These are phyloP conservation scores for Chytridium lagenaria DNA, from an alignment of 371 early-diverging fungal genomes.

Conservation along the genomic window DNA sequence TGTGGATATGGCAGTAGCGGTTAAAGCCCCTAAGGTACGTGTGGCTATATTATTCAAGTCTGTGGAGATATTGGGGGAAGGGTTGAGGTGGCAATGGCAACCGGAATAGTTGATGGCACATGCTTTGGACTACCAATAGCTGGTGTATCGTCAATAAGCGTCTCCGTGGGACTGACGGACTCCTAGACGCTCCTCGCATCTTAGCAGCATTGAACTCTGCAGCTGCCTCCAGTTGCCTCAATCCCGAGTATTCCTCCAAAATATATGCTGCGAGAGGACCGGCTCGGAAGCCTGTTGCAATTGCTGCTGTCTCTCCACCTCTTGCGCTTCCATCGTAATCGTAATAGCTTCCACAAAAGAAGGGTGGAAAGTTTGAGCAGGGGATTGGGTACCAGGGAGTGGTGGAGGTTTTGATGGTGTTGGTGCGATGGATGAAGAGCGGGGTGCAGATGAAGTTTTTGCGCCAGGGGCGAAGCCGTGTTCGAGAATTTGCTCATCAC, in stretches of 20 bases:
- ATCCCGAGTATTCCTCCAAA: not conserved
- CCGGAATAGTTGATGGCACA: not conserved
- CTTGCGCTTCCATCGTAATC: not conserved
- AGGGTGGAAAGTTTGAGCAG: not conserved
- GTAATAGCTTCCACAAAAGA: not conserved
- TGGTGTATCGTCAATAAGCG: not conserved
- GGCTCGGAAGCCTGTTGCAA: not conserved
- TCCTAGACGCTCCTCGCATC: constrained; percentile 7
- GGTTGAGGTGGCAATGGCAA: too few relatives aligned
- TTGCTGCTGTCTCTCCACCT: not conserved
- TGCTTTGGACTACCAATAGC: not conserved
- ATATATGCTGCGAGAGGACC: too few relatives aligned
- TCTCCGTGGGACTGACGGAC: not conserved
- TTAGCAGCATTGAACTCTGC: not conserved
- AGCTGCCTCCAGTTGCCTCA: constrained; percentile 1
- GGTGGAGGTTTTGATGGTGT: too few relatives aligned
- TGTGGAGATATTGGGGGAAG: too few relatives aligned
- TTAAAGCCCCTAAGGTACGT: too few relatives aligned
- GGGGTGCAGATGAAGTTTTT: not conserved
- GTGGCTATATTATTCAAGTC: too few relatives aligned
- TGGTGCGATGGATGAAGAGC: not conserved
- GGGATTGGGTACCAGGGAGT: not conserved
- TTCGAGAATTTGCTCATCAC: not conserved
- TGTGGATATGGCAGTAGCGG: not conserved
- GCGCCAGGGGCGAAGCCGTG: not conserved